Percentiles rank a stretch among this genome's conserved stretches.
Evolutionary conservation across 2,329 filamentous ascomycete species (phyloP).

Genomic region (Phialocephala subalpina): DNA sequence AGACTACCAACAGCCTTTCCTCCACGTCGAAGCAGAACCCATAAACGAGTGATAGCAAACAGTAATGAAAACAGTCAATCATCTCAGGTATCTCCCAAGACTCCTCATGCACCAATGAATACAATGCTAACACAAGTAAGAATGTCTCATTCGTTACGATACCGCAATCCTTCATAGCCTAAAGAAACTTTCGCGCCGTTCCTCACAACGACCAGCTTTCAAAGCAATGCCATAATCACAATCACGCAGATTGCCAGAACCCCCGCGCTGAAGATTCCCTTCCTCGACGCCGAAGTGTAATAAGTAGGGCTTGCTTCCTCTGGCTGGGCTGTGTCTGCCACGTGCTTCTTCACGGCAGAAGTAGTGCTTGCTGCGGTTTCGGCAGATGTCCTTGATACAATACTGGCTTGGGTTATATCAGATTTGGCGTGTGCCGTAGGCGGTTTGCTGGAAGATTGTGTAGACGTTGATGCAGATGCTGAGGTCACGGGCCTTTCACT

Average conservation of each 20-base stretch:
- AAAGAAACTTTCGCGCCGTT: not conserved
- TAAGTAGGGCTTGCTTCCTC: not conserved
- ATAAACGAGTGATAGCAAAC: not conserved
- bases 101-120: not conserved
- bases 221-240: constrained; percentile 3
- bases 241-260: not conserved
- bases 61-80: not conserved
- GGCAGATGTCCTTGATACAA: not conserved
- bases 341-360: not conserved
- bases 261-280: not conserved
- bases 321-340: too few species aligned
- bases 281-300: not conserved
- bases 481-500: not conserved
- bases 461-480: not conserved
- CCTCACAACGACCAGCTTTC: not conserved
- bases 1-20: not conserved
- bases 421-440: not conserved
- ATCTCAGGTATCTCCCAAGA: not conserved
- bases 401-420: not conserved
- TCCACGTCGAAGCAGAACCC: not conserved
- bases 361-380: not conserved
- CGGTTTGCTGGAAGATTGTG: not conserved
- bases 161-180: not conserved
- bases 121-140: not conserved
- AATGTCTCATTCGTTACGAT: not conserved